These are phyloP conservation scores for Ramularia collo-cygni DNA, from an alignment of 2,329 filamentous ascomycete species.

Conservation along the genomic window DNA sequence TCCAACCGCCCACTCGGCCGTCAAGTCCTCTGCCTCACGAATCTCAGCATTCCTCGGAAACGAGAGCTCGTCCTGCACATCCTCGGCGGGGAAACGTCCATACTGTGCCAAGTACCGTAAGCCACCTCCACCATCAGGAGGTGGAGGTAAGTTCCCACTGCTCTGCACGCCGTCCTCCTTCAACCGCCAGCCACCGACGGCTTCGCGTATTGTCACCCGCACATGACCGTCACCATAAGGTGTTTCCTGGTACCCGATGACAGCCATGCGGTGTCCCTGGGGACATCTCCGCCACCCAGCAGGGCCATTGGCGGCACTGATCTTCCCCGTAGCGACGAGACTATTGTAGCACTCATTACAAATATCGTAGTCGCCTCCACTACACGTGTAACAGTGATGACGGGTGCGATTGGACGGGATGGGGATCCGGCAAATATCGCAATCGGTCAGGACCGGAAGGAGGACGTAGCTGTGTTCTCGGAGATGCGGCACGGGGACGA, in stretches of 20 bases:
- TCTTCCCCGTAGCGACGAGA: constrained; percentile 55
- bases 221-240: constrained; percentile 55
- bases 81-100: constrained; percentile 58
- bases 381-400: constrained; percentile 75
- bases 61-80: constrained; percentile 64
- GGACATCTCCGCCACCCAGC: constrained; percentile 79
- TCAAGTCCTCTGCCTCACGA: constrained; percentile 75
- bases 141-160: constrained; percentile 28
- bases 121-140: constrained; percentile 69
- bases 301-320: constrained; percentile 68
- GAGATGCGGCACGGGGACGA: constrained; percentile 28
- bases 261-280: constrained; percentile 73
- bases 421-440: constrained; percentile 67
- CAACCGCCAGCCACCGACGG: constrained; percentile 70
- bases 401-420: constrained; percentile 64
- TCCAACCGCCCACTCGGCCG: constrained; percentile 85
- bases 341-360: constrained; percentile 71
- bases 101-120: constrained; percentile 59
- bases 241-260: constrained; percentile 65
- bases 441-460: constrained; percentile 57
- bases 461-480: constrained; percentile 38
- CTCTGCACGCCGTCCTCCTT: constrained; percentile 37
- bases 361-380: constrained; percentile 78
- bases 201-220: constrained; percentile 60
- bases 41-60: constrained; percentile 83